Percentiles rank a stretch among this genome's conserved stretches.
phyloP scores from a whole-genome alignment of 352 stramenopile genomes.

The Nothophytophthora sp. region DNA sequence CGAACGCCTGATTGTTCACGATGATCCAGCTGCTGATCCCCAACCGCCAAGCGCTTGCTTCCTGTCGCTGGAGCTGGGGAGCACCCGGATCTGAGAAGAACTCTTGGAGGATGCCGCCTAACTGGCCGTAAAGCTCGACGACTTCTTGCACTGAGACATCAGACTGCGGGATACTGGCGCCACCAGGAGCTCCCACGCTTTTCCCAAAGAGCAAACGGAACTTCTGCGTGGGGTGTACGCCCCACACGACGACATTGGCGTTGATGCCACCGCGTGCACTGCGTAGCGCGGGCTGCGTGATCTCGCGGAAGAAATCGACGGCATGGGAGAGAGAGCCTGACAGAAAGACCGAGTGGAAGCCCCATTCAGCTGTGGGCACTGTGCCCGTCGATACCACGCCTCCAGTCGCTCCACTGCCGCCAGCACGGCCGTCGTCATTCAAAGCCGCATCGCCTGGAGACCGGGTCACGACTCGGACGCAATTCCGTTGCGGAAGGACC shows the following conservation, averaged over 20 bases:
- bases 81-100: slow-evolving; percentile 38
- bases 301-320: slow-evolving; percentile 56
- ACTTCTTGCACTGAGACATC: slow-evolving; percentile 34
- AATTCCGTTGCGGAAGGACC: slow-evolving; percentile 40
- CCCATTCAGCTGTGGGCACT: slow-evolving; percentile 40
- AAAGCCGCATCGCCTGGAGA: slow-evolving; percentile 10
- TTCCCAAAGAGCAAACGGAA: slow-evolving; percentile 71
- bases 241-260: slow-evolving; percentile 62
- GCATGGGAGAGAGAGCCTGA: slow-evolving; percentile 39
- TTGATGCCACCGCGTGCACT: slow-evolving; percentile 56
- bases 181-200: slow-evolving; percentile 29
- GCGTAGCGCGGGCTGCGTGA: slow-evolving; percentile 48
- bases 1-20: slow-evolving; percentile 62
- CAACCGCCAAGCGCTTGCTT: slow-evolving; percentile 33
- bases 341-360: slow-evolving; percentile 61
- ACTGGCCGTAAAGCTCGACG: slow-evolving; percentile 58
- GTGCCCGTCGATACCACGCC: not conserved
- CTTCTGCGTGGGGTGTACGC: slow-evolving; percentile 73
- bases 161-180: slow-evolving; percentile 3
- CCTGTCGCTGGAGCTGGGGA: not conserved
- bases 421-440: not conserved
- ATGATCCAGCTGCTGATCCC: slow-evolving; percentile 77
- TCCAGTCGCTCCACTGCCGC: not conserved
- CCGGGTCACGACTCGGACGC: slow-evolving; percentile 48
- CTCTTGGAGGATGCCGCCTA: slow-evolving; percentile 48